Conservation (phyloP, 2,329 filamentous ascomycete species). For the Botrytis fragariae region DNA sequence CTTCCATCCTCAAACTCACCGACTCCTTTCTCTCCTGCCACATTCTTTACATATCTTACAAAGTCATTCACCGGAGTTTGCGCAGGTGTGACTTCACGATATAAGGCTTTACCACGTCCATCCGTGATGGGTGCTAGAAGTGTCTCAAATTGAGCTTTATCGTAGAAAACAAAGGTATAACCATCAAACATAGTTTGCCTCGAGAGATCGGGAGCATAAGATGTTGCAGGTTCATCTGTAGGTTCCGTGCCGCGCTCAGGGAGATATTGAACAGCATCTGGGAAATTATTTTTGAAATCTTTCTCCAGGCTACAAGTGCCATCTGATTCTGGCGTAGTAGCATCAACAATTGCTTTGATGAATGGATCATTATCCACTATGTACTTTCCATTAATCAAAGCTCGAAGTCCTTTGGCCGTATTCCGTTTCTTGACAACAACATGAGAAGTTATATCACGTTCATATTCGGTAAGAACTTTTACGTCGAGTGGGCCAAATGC, state of each 20-base stretch:
- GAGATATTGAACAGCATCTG: constrained; percentile 67
- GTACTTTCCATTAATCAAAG: constrained; percentile 74
- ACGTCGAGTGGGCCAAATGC: constrained; percentile 82
- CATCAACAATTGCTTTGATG: constrained; percentile 65
- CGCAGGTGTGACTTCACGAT: constrained; percentile 58
- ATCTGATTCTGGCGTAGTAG: constrained; percentile 40
- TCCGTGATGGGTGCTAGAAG: constrained; percentile 72
- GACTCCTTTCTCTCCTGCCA: constrained; percentile 71
- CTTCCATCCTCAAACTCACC: constrained; percentile 62
- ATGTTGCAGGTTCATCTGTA: constrained; percentile 57
- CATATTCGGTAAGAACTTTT: constrained; percentile 75
- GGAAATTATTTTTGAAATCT: constrained; percentile 80
- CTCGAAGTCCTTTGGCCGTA: constrained; percentile 81
- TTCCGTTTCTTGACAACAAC: constrained; percentile 88
- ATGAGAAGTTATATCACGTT: constrained; percentile 72
- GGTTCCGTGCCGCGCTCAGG: constrained; percentile 76
- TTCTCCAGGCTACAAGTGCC: constrained; percentile 60
- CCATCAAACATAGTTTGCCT: constrained; percentile 76
- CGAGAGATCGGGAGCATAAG: constrained; percentile 66
- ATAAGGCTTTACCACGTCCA: constrained; percentile 78
- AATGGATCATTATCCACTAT: constrained; percentile 69
- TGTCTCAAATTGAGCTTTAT: constrained; percentile 70
- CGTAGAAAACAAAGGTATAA: constrained; percentile 86
- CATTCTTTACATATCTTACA: constrained; percentile 69
- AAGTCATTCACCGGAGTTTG: constrained; percentile 73